Conservation (phyloP, 345 rosid species). For the Eucalyptus tenuipes region DNA sequence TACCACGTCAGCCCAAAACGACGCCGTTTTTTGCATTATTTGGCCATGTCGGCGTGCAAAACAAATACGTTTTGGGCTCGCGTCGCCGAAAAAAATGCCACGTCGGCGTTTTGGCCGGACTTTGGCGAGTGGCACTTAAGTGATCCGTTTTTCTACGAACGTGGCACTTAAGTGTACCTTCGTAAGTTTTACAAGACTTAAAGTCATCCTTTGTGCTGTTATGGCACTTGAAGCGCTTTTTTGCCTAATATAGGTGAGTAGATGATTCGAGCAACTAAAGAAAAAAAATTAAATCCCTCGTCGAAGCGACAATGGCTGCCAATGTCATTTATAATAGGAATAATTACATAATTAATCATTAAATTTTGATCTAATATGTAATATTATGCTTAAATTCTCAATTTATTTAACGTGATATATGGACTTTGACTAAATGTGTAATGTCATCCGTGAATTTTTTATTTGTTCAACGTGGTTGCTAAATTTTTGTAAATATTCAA, state of each 20-base stretch:
- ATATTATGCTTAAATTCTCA: not conserved
- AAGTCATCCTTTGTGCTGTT: no score
- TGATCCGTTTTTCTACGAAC: no score
- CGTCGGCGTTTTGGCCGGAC: no score
- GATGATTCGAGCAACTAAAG: not conserved
- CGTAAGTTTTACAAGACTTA: no score
- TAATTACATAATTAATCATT: not conserved
- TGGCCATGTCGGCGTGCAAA: no score
- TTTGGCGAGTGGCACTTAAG: no score
- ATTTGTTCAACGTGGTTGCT: accelerated
- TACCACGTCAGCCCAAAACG: no score
- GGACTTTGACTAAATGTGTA: not conserved
- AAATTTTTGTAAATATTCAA: not conserved
- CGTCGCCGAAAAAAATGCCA: no score
- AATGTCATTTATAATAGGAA: not conserved
- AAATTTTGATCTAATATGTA: not conserved
- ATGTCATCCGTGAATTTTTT: accelerated
- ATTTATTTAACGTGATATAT: not conserved
- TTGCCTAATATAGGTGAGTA: not conserved
- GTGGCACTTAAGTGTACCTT: no score
- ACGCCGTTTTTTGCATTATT: no score
- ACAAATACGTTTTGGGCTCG: no score
- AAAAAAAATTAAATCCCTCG: not conserved
- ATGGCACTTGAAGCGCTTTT: no score
- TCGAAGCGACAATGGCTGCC: not conserved